Evolutionary conservation across 495 filamentous ascomycete genomes (phyloP).

Genomic region (Margaritispora aquatica): DNA sequence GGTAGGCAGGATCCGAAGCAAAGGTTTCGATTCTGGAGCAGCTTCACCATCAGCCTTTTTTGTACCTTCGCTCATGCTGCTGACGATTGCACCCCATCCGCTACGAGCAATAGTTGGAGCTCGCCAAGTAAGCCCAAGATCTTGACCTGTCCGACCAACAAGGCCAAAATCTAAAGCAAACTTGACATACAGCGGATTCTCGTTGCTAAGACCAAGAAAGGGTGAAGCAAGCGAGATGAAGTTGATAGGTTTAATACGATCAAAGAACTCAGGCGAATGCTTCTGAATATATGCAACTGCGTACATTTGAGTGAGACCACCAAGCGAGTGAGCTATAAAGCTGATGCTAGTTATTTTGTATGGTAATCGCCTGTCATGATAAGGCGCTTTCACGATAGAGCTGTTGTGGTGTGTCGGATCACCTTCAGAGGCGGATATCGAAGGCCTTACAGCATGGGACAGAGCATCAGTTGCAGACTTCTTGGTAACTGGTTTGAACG

Average conservation of each 20-base stretch:
- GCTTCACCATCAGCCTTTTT: slow-evolving; percentile 56
- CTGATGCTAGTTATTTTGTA: slow-evolving; percentile 94
- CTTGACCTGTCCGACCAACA: slow-evolving; percentile 90
- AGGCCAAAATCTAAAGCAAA: slow-evolving; percentile 95
- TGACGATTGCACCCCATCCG: slow-evolving; percentile 82
- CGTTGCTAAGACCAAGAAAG: slow-evolving; percentile 89
- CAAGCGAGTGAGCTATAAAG: slow-evolving; percentile 90
- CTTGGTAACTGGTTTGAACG: slow-evolving; percentile 65
- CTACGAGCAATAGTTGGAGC: slow-evolving; percentile 75
- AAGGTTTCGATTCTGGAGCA: slow-evolving; percentile 77
- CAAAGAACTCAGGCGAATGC: slow-evolving; percentile 87
- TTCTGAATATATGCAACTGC: slow-evolving; percentile 97
- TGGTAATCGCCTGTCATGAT: slow-evolving; percentile 41
- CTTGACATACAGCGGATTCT: slow-evolving; percentile 94
- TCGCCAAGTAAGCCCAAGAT: slow-evolving; percentile 90
- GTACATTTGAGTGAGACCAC: slow-evolving; percentile 88
- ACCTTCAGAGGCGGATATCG: slow-evolving; percentile 26
- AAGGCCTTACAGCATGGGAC: slow-evolving; percentile 26
- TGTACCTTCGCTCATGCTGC: slow-evolving; percentile 62
- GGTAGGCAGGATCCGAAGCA: slow-evolving; percentile 84
- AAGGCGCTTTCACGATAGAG: slow-evolving; percentile 37
- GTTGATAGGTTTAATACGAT: slow-evolving; percentile 80
- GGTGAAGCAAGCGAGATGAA: slow-evolving; percentile 91
- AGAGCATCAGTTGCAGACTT: slow-evolving; percentile 31
- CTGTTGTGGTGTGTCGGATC: slow-evolving; percentile 46